These are phyloP conservation scores for Phytomonas francai DNA, from an alignment of 208 protist species.

Conservation along the genomic window DNA sequence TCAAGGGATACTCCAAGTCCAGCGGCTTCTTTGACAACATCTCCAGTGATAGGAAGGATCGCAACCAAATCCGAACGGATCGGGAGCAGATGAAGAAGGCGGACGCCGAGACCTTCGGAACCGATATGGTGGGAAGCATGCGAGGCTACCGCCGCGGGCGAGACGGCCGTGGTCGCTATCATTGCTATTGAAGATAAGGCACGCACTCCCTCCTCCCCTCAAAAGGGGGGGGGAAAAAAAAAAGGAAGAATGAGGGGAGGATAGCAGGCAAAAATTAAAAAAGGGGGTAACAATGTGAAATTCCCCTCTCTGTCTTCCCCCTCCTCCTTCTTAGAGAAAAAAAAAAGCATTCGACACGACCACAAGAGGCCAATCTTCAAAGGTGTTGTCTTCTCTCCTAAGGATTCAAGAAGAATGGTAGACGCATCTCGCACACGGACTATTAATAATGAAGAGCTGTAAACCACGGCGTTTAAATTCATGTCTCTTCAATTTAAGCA, in stretches of 20 bases:
- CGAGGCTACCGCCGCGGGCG: conserved; percentile 60
- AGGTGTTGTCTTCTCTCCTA: no score
- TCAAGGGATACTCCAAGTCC: conserved; percentile 75
- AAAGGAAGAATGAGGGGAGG: neutral
- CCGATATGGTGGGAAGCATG: conserved; percentile 81
- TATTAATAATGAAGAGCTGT: no score
- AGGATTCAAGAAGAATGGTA: no score
- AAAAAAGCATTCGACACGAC: no score
- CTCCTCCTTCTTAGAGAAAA: neutral
- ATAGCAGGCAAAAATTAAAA: conserved; percentile 2
- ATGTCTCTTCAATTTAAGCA: no score
- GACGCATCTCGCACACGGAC: no score
- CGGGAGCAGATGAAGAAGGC: conserved; percentile 76
- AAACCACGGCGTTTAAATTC: no score
- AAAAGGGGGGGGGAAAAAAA: no score
- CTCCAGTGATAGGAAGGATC: conserved; percentile 72
- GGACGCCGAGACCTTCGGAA: conserved; percentile 81
- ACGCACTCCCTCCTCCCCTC: conserved; percentile 7
- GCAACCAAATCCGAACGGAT: conserved; percentile 35
- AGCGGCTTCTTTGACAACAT: conserved; percentile 89
- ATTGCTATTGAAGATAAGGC: conserved; percentile 52
- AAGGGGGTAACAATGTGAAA: no score
- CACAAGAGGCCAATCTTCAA: no score
- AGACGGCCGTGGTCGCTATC: conserved; percentile 55
- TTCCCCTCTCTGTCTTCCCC: neutral